Evolutionary conservation across 345 rosid genomes (phyloP), one percentile per base, ranked within the genome.

Genomic region (Populus alba): DNA sequence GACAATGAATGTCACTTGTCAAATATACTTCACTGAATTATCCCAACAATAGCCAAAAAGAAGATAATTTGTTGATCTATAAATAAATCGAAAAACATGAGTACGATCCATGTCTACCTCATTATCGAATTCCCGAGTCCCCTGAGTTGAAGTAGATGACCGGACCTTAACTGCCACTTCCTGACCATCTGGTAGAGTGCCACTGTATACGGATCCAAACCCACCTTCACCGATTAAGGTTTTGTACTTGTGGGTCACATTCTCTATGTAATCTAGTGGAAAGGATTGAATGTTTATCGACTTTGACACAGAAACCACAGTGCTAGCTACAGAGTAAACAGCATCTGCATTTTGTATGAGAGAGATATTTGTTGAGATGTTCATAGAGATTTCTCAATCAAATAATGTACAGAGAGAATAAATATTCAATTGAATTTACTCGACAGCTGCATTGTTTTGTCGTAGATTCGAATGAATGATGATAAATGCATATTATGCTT

Each of bases 261-360:
- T 83, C 74, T 87, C 93, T 75, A 91, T 69, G 78, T 73, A 78
- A 16, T 86, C 79, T 69, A 90, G 81, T 70, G 86, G 79, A 79
- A 82, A 88, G 68, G 73, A 15, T 83, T 83, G 84, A 76, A 91
- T 84, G 15, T 75, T 68, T 77, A 88, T 88, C 12, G 89, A 80
- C 88, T 66, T 87, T 73, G 87, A 29, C 51, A 73, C 27, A 27
- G 27, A 27, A 27, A 27, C 27, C 27, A 27, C 37, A 12, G 57
- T 76, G 78, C 87, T 86, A 49, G 81, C 74, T 41, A 88, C 8
- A 23, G 92, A 81, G 86, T 83, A 91, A 31, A 86, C 84, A 72
- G 85, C 78, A 83, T 86, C 92, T 89, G 86, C 89, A 82, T 71
- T 63, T 72, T 51, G 59, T 70, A 20, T 68, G 49, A 67, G 57